Percentiles rank a stretch among this genome's conserved stretches.
phyloP scores from a whole-genome alignment of 495 filamentous ascomycete genomes.

The Xylaria flabelliformis region DNA sequence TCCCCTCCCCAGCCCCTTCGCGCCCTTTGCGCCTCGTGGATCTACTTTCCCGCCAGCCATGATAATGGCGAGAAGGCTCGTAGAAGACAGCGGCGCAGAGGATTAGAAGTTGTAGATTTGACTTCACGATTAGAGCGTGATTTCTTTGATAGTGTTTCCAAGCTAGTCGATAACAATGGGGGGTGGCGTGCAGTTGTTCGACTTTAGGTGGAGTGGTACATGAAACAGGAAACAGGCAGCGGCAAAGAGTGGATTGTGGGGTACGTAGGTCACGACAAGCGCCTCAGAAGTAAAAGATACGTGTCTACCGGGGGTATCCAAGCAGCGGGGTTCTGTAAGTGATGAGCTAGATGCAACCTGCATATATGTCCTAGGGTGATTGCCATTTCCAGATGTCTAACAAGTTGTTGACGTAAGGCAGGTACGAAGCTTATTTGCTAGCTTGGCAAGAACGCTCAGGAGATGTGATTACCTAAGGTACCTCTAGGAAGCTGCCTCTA shows the following conservation, averaged over 20 bases:
- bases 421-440: background rate
- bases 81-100: background rate
- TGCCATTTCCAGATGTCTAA: too few relatives aligned
- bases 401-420: background rate
- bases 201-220: background rate
- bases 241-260: conserved; percentile 13
- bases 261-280: background rate
- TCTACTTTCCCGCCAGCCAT: conserved; percentile 24
- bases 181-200: background rate
- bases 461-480: too few relatives aligned
- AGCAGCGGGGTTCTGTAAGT: background rate
- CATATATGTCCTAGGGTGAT: too few relatives aligned
- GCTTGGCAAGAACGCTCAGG: background rate
- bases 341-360: too few relatives aligned
- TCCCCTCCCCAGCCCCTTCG: conserved; percentile 33
- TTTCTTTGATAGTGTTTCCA: conserved; percentile 4
- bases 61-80: background rate
- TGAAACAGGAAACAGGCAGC: conserved; percentile 1
- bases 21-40: conserved; percentile 30
- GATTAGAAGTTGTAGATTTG: background rate
- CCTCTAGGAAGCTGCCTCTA: too few relatives aligned
- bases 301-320: background rate
- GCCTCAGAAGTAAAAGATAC: background rate
- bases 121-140: background rate
- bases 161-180: conserved; percentile 6